A percentile compares a stretch with the other conserved stretches of the same genome.
phyloP scores from a whole-genome alignment of 2,329 filamentous ascomycete species.

The Fusarium sp. region DNA sequence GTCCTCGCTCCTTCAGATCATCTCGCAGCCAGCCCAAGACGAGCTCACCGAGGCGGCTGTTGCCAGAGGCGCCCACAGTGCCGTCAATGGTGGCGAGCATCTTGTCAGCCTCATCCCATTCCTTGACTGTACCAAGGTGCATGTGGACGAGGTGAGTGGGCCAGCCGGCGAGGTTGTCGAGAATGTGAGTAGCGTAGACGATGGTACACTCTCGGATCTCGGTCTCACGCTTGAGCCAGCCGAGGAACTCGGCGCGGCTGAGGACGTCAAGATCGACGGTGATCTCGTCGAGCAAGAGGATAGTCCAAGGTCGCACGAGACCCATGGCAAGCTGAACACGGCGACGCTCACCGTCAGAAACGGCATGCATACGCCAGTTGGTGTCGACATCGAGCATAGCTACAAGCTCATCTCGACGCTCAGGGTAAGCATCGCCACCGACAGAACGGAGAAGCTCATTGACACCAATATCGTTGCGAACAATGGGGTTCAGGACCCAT shows the following conservation, averaged over 20 bases:
- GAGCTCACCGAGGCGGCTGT: conserved; percentile 87
- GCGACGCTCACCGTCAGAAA: conserved; percentile 90
- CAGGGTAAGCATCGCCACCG: conserved; percentile 85
- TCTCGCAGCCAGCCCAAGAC: conserved; percentile 89
- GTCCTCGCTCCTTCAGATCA: conserved; percentile 83
- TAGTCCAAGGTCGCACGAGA: conserved; percentile 88
- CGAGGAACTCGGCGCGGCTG: conserved; percentile 84
- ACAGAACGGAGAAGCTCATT: conserved; percentile 85
- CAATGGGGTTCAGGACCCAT: conserved; percentile 98
- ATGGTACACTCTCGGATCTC: conserved; percentile 86
- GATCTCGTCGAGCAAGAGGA: conserved; percentile 94
- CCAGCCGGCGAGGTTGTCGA: conserved; percentile 95
- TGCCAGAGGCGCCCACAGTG: conserved; percentile 65
- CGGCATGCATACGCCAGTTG: conserved; percentile 94
- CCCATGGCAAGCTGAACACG: conserved; percentile 98
- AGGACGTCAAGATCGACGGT: conserved; percentile 96
- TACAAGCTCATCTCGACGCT: conserved; percentile 87
- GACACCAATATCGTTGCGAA: conserved; percentile 94
- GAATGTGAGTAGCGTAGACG: conserved; percentile 96
- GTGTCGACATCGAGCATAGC: conserved; percentile 91
- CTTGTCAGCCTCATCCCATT: conserved; percentile 80
- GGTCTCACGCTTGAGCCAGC: conserved; percentile 89
- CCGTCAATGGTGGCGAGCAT: conserved; percentile 70
- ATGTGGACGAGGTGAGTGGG: conserved; percentile 97
- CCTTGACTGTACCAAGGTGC: conserved; percentile 88